Percentiles rank a stretch among this genome's conserved stretches.
phyloP scores from a whole-genome alignment of 2,329 filamentous ascomycete species.

The Chrysoporthe deuterocubensis region DNA sequence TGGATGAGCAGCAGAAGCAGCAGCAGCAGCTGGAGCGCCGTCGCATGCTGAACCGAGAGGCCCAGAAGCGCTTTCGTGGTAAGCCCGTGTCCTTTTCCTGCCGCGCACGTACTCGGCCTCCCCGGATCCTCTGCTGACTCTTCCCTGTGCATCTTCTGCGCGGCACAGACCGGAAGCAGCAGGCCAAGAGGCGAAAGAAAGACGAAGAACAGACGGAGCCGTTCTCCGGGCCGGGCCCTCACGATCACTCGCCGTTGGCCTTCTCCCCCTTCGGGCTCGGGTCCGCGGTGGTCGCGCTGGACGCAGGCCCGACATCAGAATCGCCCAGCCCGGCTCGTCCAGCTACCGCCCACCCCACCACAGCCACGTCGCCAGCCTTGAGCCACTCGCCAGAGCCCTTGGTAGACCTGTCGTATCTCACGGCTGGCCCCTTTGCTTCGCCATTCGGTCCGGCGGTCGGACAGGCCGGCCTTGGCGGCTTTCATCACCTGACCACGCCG shows the following conservation, averaged over 20 bases:
- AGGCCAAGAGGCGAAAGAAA: not conserved
- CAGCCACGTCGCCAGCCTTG: not conserved
- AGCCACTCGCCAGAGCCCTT: not conserved
- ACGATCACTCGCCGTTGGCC: not conserved
- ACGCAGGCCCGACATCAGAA: not conserved
- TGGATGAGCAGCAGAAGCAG: not conserved
- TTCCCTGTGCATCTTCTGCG: not conserved
- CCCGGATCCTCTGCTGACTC: not conserved
- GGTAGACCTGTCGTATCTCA: not conserved
- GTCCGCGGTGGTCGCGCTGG: not conserved
- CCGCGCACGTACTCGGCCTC: not conserved
- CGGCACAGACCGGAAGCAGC: not conserved
- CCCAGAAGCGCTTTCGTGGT: not conserved
- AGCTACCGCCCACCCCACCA: not conserved
- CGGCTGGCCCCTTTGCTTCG: not conserved
- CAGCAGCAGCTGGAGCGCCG: constrained; percentile 1
- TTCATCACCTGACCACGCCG: not conserved
- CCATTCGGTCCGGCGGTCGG: not conserved
- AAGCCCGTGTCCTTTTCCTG: not conserved
- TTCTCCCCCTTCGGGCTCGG: not conserved
- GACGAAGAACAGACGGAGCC: not conserved
- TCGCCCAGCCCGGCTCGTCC: not conserved
- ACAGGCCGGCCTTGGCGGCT: not conserved
- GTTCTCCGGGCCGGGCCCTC: not conserved
- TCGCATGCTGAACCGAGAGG: not conserved